Percentiles rank a stretch among this genome's conserved stretches.
Evolutionary conservation across 768 basidiomycete species (phyloP).

Genomic region (Lyophyllum atratum): DNA sequence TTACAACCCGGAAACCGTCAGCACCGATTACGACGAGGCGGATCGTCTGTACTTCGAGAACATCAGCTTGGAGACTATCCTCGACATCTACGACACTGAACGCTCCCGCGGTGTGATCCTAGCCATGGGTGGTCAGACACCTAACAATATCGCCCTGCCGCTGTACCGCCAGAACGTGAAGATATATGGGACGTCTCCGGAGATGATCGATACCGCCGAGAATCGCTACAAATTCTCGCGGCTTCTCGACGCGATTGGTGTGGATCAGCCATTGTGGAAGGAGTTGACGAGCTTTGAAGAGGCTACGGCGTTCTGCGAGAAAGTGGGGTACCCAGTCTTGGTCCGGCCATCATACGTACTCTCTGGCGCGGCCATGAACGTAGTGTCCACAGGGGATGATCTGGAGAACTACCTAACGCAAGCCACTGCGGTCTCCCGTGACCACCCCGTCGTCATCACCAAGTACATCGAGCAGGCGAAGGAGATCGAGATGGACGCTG

Average conservation of each 20-base stretch:
- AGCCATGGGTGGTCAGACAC: slow-evolving; percentile 98
- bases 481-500: slow-evolving; percentile 99
- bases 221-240: slow-evolving; percentile 99
- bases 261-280: slow-evolving; percentile 98
- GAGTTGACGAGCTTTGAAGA: slow-evolving; percentile 91
- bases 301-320: slow-evolving; percentile 86
- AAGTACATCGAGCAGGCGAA: slow-evolving; percentile 99
- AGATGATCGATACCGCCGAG: slow-evolving; percentile 99
- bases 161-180: slow-evolving; percentile 97
- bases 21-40: slow-evolving; percentile 98
- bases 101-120: slow-evolving; percentile 89
- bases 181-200: slow-evolving; percentile 97
- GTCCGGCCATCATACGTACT: slow-evolving; percentile 98
- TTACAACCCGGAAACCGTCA: slow-evolving; percentile 99
- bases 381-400: slow-evolving; percentile 92
- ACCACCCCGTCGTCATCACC: slow-evolving; percentile 96
- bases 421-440: slow-evolving; percentile 94
- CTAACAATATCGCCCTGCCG: slow-evolving; percentile 97
- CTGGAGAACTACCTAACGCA: slow-evolving; percentile 90
- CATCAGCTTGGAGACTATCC: slow-evolving; percentile 92
- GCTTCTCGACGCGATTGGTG: slow-evolving; percentile 95
- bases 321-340: slow-evolving; percentile 93
- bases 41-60: slow-evolving; percentile 99
- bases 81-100: slow-evolving; percentile 96
- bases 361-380: slow-evolving; percentile 99